phyloP scores from a whole-genome alignment of 1,284 basidiomycete species.

The Microstroma glucosiphilum region DNA sequence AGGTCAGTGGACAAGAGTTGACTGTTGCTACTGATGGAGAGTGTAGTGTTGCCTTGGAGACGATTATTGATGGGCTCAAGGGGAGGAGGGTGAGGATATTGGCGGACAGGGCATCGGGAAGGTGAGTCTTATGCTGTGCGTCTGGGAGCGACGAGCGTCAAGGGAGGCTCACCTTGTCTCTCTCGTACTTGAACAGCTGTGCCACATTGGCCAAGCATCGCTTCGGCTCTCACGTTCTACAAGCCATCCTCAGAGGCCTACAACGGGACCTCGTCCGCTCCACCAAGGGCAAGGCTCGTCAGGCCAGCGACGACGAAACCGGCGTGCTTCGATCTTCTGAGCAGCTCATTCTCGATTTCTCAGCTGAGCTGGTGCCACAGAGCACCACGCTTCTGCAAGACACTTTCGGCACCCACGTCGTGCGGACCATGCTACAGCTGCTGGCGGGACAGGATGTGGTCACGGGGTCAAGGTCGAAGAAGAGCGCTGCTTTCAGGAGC shows the following conservation, averaged over 20 bases:
- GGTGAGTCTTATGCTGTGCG: slow-evolving; percentile 12
- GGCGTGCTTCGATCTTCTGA: slow-evolving; percentile 32
- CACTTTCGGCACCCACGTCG: slow-evolving; percentile 36
- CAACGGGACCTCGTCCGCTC: slow-evolving; percentile 24
- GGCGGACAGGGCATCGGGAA: slow-evolving; percentile 41
- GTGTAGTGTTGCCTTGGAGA: slow-evolving; percentile 42
- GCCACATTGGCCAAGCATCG: slow-evolving; percentile 33
- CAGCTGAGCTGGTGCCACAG: slow-evolving; percentile 21
- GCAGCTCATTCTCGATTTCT: slow-evolving; percentile 29
- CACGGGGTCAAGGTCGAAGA: slow-evolving; percentile 25
- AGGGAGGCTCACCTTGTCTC: neutral
- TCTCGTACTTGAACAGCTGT: slow-evolving; percentile 13
- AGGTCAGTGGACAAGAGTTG: slow-evolving; percentile 45
- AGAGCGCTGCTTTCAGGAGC: slow-evolving; percentile 39
- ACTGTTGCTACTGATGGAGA: slow-evolving; percentile 43
- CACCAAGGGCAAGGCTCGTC: slow-evolving; percentile 13
- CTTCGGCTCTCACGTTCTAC: slow-evolving; percentile 46
- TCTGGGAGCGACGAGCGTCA: neutral
- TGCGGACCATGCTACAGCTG: slow-evolving; percentile 36
- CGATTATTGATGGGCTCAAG: slow-evolving; percentile 27
- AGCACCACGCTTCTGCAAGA: slow-evolving; percentile 25
- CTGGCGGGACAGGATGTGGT: slow-evolving; percentile 26
- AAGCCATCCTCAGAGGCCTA: slow-evolving; percentile 28
- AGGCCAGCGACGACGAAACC: slow-evolving; percentile 1
- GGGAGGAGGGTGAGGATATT: slow-evolving; percentile 39